Evolutionary conservation across 306 rosid species (phyloP).

Genomic region (Corylus avellana): DNA sequence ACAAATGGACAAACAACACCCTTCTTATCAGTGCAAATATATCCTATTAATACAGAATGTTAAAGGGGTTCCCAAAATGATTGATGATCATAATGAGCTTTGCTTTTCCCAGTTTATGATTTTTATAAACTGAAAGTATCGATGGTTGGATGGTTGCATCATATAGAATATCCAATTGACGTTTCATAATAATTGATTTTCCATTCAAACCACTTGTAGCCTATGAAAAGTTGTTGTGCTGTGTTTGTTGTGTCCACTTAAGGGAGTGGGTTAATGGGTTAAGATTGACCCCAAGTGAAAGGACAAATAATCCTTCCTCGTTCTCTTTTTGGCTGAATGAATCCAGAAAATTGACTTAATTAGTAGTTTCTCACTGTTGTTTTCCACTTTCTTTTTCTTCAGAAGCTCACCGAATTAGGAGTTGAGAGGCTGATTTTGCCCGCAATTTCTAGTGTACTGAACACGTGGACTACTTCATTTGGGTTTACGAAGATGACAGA

Average conservation of each 20-base stretch:
- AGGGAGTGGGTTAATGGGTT: neutral
- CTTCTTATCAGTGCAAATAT: too few species aligned
- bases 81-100: too few species aligned
- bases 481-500: conserved; percentile 67
- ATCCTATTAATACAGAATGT: too few species aligned
- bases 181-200: neutral
- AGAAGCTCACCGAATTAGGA: conserved; percentile 72
- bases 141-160: neutral
- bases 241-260: neutral
- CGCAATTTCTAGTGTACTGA: conserved; percentile 69
- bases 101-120: too few species aligned
- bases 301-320: neutral
- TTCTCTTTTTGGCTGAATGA: neutral
- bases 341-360: neutral
- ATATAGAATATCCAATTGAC: neutral
- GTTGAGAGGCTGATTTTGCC: conserved; percentile 88
- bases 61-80: too few species aligned
- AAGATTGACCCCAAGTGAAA: neutral
- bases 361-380: neutral
- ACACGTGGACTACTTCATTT: conserved; percentile 75
- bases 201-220: neutral
- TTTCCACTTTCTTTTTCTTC: conserved; percentile 27
- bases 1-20: too few species aligned
- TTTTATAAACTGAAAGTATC: neutral
- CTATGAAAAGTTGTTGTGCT: neutral